Evolutionary conservation across 345 rosid species (phyloP).

Genomic region (Sonneratia alba): DNA sequence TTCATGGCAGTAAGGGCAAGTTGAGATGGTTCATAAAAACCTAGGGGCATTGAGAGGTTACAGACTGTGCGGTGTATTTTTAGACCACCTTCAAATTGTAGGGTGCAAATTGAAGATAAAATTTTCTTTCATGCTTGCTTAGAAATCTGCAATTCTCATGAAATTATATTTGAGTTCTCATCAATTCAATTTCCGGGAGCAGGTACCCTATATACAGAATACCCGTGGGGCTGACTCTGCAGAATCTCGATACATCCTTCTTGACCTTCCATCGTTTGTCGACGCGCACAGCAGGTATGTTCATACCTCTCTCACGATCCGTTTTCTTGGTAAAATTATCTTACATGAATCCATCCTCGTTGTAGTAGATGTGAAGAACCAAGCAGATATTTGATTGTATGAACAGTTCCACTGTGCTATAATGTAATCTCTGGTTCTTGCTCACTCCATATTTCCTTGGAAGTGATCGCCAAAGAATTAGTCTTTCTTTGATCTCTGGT

Average conservation of each 20-base stretch:
- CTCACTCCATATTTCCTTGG: background rate
- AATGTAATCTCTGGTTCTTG: background rate
- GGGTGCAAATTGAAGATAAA: background rate
- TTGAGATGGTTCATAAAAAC: background rate
- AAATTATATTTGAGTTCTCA: background rate
- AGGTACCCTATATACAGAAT: conserved; percentile 92
- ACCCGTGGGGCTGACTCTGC: conserved; percentile 63
- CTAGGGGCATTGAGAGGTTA: background rate
- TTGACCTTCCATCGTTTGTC: conserved; percentile 72
- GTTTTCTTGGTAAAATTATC: background rate
- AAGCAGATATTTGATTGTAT: background rate
- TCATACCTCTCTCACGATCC: conserved; percentile 2
- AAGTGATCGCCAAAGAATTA: background rate
- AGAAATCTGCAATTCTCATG: background rate
- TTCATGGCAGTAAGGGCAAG: background rate
- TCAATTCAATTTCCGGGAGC: conserved; percentile 4
- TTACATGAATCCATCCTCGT: background rate
- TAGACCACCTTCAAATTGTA: background rate
- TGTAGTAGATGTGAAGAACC: background rate
- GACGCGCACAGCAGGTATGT: conserved; percentile 37
- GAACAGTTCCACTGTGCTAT: background rate
- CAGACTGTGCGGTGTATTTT: background rate
- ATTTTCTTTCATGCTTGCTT: background rate
- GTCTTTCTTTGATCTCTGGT: background rate
- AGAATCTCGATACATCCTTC: conserved; percentile 72